Percentiles rank a stretch among this genome's conserved stretches.
phyloP scores from a whole-genome alignment of 2,329 filamentous ascomycete genomes.

The Botrytis medusae region DNA sequence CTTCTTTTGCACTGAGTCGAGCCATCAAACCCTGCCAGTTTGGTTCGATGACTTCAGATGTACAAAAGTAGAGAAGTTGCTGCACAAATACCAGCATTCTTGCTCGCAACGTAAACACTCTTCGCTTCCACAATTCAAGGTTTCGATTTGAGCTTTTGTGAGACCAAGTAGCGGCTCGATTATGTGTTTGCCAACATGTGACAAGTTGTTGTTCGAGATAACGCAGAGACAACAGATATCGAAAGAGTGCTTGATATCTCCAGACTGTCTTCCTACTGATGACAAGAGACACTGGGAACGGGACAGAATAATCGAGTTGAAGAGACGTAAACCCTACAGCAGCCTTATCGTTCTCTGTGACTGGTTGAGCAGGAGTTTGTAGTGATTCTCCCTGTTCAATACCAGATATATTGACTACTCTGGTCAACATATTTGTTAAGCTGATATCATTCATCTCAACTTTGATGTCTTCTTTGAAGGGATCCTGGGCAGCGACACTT shows the following conservation, averaged over 20 bases:
- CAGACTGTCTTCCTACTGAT: constrained; percentile 97
- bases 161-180: constrained; percentile 76
- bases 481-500: constrained; percentile 88
- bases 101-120: constrained; percentile 86
- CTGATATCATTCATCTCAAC: constrained; percentile 96
- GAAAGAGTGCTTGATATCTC: constrained; percentile 92
- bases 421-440: constrained; percentile 89
- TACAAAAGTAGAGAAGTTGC: constrained; percentile 95
- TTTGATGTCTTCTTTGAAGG: constrained; percentile 98
- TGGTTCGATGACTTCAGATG: constrained; percentile 93
- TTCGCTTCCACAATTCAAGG: constrained; percentile 88
- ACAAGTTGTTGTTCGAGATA: constrained; percentile 87
- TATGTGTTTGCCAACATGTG: constrained; percentile 87
- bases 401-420: constrained; percentile 94
- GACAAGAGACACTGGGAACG: constrained; percentile 92
- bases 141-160: constrained; percentile 71
- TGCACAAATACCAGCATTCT: constrained; percentile 98
- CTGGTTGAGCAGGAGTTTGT: constrained; percentile 63
- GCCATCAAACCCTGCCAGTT: constrained; percentile 96
- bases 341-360: constrained; percentile 77
- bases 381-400: constrained; percentile 87
- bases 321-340: constrained; percentile 89
- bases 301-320: constrained; percentile 90
- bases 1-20: constrained; percentile 66
- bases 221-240: constrained; percentile 85